These are phyloP conservation scores for Penicillium sp. DNA, from an alignment of 2,329 filamentous ascomycete genomes.

Conservation along the genomic window DNA sequence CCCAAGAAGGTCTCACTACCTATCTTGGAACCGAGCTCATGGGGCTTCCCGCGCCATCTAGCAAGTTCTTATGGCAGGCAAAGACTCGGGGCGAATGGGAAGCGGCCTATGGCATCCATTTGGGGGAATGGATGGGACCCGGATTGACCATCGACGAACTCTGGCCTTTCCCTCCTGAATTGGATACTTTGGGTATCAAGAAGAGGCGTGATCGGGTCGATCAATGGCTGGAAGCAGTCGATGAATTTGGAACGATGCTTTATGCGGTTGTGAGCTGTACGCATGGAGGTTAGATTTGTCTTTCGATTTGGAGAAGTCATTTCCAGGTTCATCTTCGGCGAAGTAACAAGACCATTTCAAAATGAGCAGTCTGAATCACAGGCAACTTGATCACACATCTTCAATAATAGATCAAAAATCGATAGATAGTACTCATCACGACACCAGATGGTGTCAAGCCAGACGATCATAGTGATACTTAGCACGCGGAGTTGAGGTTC, in stretches of 20 bases:
- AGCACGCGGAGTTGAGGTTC: no score
- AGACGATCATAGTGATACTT: no score
- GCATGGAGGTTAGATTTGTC: slow-evolving; percentile 32
- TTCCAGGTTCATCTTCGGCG: no score
- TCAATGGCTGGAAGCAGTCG: slow-evolving; percentile 47
- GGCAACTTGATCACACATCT: no score
- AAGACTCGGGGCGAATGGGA: slow-evolving; percentile 40
- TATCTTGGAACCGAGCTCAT: slow-evolving; percentile 48
- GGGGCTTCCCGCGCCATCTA: slow-evolving; percentile 42
- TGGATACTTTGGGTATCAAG: slow-evolving; percentile 26
- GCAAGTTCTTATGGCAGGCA: slow-evolving; percentile 43
- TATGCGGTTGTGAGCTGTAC: slow-evolving; percentile 47
- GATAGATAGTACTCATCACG: no score
- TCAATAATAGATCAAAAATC: no score
- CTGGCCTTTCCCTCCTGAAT: slow-evolving; percentile 41
- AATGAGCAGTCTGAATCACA: no score
- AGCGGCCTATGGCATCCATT: slow-evolving; percentile 37
- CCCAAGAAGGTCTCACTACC: slow-evolving; percentile 43
- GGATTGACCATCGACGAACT: slow-evolving; percentile 47
- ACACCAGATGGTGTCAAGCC: no score
- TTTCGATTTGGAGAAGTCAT: no score
- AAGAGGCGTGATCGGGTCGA: slow-evolving; percentile 40
- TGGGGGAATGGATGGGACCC: slow-evolving; percentile 40
- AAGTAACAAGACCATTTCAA: no score
- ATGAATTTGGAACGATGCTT: slow-evolving; percentile 51